These are phyloP conservation scores for Yarrowia sp. DNA, from an alignment of 805 yeast species.

Conservation along the genomic window DNA sequence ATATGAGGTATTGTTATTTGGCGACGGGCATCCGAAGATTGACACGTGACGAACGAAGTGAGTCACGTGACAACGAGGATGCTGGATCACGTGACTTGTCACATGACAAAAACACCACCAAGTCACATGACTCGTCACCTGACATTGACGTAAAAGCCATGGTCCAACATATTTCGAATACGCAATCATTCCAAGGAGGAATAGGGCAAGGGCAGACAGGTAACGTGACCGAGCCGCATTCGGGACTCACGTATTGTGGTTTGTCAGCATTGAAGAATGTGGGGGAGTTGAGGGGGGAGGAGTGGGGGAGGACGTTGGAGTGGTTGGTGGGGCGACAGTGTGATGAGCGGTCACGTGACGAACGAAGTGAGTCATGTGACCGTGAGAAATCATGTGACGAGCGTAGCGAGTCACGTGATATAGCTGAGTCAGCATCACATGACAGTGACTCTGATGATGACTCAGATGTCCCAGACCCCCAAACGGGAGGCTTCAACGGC, in stretches of 20 bases:
- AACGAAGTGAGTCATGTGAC: not conserved
- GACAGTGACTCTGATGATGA: not conserved
- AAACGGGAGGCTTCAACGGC: slow-evolving; percentile 79
- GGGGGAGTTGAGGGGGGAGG: not conserved
- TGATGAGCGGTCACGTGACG: not conserved
- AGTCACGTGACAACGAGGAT: not conserved
- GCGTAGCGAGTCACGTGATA: not conserved
- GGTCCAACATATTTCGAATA: slow-evolving; percentile 42
- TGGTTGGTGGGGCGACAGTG: slow-evolving; percentile 10
- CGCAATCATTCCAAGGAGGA: slow-evolving; percentile 63
- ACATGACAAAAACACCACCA: no score
- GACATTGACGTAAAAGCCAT: slow-evolving; percentile 42
- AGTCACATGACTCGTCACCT: not conserved
- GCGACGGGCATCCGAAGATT: slow-evolving; percentile 60
- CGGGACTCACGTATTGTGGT: slow-evolving; percentile 86
- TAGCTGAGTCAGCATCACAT: not conserved
- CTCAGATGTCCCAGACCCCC: not conserved
- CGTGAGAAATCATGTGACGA: not conserved
- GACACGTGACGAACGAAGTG: not conserved
- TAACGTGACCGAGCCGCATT: slow-evolving; percentile 63
- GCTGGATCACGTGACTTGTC: no score
- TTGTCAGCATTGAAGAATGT: slow-evolving; percentile 51
- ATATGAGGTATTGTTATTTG: slow-evolving; percentile 69
- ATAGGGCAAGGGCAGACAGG: slow-evolving; percentile 48
- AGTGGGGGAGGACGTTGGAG: not conserved